Conservation (phyloP, 2,329 filamentous ascomycete genomes). For the Fusarium goolgardi region DNA sequence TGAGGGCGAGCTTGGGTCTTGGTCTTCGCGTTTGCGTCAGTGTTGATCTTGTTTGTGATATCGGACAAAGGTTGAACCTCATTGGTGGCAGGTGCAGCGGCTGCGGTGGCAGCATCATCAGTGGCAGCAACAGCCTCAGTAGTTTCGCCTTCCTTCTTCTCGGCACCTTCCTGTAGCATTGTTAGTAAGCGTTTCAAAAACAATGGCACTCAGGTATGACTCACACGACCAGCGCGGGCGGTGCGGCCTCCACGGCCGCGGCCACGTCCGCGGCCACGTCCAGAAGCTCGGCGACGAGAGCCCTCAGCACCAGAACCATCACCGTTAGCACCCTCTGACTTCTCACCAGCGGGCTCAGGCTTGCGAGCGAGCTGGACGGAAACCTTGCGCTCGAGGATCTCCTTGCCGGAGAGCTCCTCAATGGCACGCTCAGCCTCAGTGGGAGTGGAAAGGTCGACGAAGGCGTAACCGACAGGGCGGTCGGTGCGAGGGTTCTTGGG, state of each 20-base stretch:
- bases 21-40: slow-evolving; percentile 70
- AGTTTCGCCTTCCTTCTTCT: slow-evolving; percentile 60
- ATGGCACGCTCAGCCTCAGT: slow-evolving; percentile 96
- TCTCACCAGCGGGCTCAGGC: slow-evolving; percentile 86
- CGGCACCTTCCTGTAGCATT: slow-evolving; percentile 49
- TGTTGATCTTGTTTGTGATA: slow-evolving; percentile 67
- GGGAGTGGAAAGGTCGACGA: slow-evolving; percentile 96
- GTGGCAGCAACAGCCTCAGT: slow-evolving; percentile 56
- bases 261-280: slow-evolving; percentile 75
- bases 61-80: slow-evolving; percentile 71
- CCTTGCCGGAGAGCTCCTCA: slow-evolving; percentile 93
- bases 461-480: slow-evolving; percentile 98
- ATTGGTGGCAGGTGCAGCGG: slow-evolving; percentile 59
- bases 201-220: slow-evolving; percentile 29
- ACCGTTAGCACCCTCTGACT: slow-evolving; percentile 78
- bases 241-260: slow-evolving; percentile 75
- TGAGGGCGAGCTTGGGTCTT: slow-evolving; percentile 65
- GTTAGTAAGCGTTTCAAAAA: slow-evolving; percentile 19
- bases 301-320: slow-evolving; percentile 79
- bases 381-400: slow-evolving; percentile 98
- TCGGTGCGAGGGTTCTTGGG: slow-evolving; percentile 99
- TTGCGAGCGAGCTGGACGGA: slow-evolving; percentile 98
- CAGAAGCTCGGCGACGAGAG: slow-evolving; percentile 70
- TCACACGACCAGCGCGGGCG: slow-evolving; percentile 67
- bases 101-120: slow-evolving; percentile 57